phyloP scores from a whole-genome alignment of 805 yeast genomes.

The Tetrapisispora taiwanensis region DNA sequence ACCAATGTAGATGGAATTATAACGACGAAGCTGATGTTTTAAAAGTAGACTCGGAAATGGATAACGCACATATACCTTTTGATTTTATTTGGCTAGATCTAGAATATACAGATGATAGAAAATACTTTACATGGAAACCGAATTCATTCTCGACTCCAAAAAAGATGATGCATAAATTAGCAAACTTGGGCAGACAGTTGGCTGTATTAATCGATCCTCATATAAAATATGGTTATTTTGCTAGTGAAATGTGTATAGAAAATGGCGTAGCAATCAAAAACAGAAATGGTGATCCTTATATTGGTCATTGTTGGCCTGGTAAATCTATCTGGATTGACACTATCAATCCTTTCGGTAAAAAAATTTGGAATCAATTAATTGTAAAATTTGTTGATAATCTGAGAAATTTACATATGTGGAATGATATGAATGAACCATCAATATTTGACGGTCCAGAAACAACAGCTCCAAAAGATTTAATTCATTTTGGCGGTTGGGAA shows the following conservation, averaged over 20 bases:
- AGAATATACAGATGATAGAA: slow-evolving; percentile 78
- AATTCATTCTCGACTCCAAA: slow-evolving; percentile 66
- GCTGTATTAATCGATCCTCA: slow-evolving; percentile 91
- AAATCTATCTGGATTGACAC: slow-evolving; percentile 91
- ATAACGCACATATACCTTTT: slow-evolving; percentile 63
- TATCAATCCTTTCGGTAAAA: slow-evolving; percentile 49
- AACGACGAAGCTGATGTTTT: slow-evolving; percentile 79
- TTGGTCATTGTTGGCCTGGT: slow-evolving; percentile 98
- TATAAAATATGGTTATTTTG: slow-evolving; percentile 57
- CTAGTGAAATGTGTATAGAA: slow-evolving; percentile 43
- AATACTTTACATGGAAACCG: slow-evolving; percentile 86
- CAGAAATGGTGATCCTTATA: slow-evolving; percentile 39
- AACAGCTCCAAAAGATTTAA: slow-evolving; percentile 67
- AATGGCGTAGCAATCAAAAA: slow-evolving; percentile 39
- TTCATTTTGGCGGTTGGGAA: slow-evolving; percentile 77
- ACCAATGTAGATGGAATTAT: slow-evolving; percentile 97
- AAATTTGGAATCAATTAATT: slow-evolving; percentile 51
- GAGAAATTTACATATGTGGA: slow-evolving; percentile 78
- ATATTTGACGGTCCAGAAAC: slow-evolving; percentile 94
- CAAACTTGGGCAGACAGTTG: slow-evolving; percentile 64
- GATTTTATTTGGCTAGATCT: slow-evolving; percentile 93
- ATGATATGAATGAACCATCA: slow-evolving; percentile 97
- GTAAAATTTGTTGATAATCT: slow-evolving; percentile 38
- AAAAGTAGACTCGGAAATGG: slow-evolving; percentile 61
- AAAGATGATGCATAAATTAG: slow-evolving; percentile 54